Conservation (phyloP, 1,139 yeast species). For the Debaryomyces coudertii region DNA sequence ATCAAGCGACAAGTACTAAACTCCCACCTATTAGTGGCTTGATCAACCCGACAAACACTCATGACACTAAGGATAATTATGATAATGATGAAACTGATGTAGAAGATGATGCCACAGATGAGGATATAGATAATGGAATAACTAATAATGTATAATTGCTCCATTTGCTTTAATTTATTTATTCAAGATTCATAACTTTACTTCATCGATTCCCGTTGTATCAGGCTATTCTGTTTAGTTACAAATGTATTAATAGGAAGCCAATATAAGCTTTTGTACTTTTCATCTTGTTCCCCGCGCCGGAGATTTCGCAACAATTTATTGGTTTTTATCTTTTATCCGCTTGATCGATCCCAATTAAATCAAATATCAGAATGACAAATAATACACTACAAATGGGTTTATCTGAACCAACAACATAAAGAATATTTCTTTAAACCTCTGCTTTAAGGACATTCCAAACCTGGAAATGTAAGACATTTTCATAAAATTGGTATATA, state of each 20-base stretch:
- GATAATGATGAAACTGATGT: conserved; percentile 42
- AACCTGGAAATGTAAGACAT: too few relatives aligned
- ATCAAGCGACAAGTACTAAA: conserved; percentile 18
- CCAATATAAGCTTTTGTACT: not conserved
- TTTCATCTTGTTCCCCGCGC: not conserved
- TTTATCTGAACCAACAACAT: too few relatives aligned
- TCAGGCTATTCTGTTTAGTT: not conserved
- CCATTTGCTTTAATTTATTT: conserved; percentile 4
- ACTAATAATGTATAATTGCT: conserved; percentile 2
- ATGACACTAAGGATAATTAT: conserved; percentile 12
- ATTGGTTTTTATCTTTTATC: not conserved
- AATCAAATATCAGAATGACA: not conserved
- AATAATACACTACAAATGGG: not conserved
- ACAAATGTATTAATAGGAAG: not conserved
- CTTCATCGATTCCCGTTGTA: not conserved
- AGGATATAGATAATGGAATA: conserved; percentile 14
- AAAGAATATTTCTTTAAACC: too few relatives aligned
- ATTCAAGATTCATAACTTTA: conserved; percentile 1
- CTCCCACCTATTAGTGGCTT: conserved; percentile 43
- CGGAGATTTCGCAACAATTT: not conserved
- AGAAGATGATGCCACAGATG: conserved; percentile 29
- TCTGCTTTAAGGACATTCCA: too few relatives aligned
- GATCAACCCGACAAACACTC: conserved; percentile 16
- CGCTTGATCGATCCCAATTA: not conserved
- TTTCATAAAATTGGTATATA: too few relatives aligned